Conservation (phyloP, 345 rosid genomes). For the Salix exigua region DNA sequence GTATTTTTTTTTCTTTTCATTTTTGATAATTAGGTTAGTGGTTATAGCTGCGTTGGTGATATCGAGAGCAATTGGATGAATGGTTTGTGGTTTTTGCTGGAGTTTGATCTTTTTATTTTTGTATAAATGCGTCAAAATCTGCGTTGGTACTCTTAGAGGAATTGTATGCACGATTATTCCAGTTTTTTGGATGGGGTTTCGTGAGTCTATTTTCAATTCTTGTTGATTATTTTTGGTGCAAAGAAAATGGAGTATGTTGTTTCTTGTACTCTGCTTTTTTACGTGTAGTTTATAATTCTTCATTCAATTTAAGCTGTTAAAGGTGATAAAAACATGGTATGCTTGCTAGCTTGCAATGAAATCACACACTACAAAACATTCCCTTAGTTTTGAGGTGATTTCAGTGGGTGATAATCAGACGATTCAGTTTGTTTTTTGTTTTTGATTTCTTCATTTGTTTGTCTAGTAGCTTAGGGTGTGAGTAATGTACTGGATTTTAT, state of each 20-base stretch:
- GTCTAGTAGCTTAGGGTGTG: not conserved
- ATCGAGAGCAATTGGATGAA: not conserved
- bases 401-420: not conserved
- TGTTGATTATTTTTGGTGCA: not conserved
- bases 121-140: not conserved
- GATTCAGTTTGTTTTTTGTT: not conserved
- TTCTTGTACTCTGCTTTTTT: not conserved
- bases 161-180: not conserved
- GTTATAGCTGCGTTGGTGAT: not conserved
- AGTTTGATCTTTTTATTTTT: too few relatives aligned
- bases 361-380: not conserved
- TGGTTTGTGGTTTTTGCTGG: not conserved
- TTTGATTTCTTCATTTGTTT: not conserved
- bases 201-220: not conserved
- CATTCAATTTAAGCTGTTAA: not conserved
- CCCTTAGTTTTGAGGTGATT: not conserved
- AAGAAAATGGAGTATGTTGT: not conserved
- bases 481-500: not conserved
- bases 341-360: not conserved
- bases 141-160: not conserved
- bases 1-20: not conserved
- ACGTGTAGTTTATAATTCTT: not conserved
- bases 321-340: not conserved
- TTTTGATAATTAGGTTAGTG: not conserved
- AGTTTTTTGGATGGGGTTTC: not conserved